Conservation (phyloP, 768 basidiomycete genomes). For the Hypholoma sublateritium region DNA sequence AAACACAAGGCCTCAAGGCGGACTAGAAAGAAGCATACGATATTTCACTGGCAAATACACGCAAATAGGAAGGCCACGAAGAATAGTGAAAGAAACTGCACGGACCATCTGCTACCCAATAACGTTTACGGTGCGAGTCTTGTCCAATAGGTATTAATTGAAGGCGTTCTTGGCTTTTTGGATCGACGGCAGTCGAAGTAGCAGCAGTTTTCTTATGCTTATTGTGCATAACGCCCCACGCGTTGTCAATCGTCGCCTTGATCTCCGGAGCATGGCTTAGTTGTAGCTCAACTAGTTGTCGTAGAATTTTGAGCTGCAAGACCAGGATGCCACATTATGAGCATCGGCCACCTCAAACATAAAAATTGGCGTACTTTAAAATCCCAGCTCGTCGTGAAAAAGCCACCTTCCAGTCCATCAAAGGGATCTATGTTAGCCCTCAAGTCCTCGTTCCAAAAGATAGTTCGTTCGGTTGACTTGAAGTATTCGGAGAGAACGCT, state of each 20-base stretch:
- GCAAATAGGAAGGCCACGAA: constrained; percentile 53
- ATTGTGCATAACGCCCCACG: constrained; percentile 82
- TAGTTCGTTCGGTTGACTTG: constrained; percentile 70
- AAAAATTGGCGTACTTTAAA: constrained; percentile 60
- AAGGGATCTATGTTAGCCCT: constrained; percentile 76
- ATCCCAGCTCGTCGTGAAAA: constrained; percentile 81
- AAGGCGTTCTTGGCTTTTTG: constrained; percentile 64
- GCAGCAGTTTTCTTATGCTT: constrained; percentile 79
- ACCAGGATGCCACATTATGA: constrained; percentile 6
- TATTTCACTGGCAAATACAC: constrained; percentile 63
- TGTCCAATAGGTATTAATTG: constrained; percentile 75
- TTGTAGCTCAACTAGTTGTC: constrained; percentile 85
- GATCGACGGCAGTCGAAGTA: constrained; percentile 56
- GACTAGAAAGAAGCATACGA: constrained; percentile 44
- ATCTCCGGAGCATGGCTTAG: constrained; percentile 67
- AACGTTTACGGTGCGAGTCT: constrained; percentile 73
- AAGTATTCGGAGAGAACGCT: constrained; percentile 69
- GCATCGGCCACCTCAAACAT: constrained; percentile 19
- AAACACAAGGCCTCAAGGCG: constrained; percentile 37
- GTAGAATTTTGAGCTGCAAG: constrained; percentile 74
- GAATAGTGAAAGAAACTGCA: constrained; percentile 42
- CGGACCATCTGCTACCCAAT: constrained; percentile 89
- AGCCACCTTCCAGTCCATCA: constrained; percentile 60
- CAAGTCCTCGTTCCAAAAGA: constrained; percentile 77
- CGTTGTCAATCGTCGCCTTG: constrained; percentile 74